Evolutionary conservation across 768 basidiomycete species (phyloP).

Genomic region (Tubosaeta sp.): DNA sequence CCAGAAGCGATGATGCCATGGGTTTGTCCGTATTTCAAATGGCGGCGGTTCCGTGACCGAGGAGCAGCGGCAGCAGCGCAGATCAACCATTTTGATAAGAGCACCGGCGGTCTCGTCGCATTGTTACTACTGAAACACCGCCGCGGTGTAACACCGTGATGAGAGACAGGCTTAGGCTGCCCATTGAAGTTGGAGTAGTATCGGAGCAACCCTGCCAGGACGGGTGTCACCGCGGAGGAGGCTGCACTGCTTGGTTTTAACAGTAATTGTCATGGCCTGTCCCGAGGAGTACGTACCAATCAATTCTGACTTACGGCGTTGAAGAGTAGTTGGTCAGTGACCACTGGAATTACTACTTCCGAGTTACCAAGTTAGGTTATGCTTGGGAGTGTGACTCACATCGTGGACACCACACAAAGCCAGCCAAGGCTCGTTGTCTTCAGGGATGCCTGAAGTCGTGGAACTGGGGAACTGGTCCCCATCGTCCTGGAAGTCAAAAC

Average conservation of each 20-base stretch:
- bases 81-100: background rate
- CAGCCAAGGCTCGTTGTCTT: no score
- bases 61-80: background rate
- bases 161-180: background rate
- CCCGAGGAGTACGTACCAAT: background rate
- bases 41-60: no score
- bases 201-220: background rate
- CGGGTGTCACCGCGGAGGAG: background rate
- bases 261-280: background rate
- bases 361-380: no score
- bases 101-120: background rate
- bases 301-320: no score
- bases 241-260: no score
- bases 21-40: background rate
- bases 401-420: background rate
- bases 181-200: no score
- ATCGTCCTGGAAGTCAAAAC: conserved; percentile 74
- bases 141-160: background rate
- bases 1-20: no score
- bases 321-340: no score
- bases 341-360: no score
- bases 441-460: conserved; percentile 10
- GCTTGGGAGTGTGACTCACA: no score
- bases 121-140: background rate
- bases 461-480: conserved; percentile 52